Evolutionary conservation across 2,329 filamentous ascomycete genomes (phyloP), one percentile per base, ranked within the genome.

Genomic region (Mycocentrospora acerina): DNA sequence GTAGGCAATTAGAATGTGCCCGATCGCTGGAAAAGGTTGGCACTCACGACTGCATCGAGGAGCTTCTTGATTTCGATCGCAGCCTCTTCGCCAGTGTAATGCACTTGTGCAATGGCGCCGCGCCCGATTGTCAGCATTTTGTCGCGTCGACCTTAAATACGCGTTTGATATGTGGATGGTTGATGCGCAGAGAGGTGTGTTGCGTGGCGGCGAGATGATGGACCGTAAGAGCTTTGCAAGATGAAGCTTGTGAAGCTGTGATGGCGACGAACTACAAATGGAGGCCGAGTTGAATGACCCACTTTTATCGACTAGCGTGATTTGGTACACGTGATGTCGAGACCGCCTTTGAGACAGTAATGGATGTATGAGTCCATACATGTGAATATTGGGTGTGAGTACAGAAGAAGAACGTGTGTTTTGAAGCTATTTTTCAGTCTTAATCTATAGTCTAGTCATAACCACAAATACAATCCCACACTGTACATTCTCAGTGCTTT

Each of bases 31-130:
- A 15, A 27, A 29, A 17, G 32, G 24, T 32, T 12, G 42, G 18
- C 32, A 75, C 85, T 60, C 78, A 95, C 90, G 60, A 94, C 80
- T 61, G 90, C 86, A 37, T 75, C 72, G 53, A 86, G 82, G 46
- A 91, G 79, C 71, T 87, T 88, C 71, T 81, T 86, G 60, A 95
- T 81, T 72, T 91, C 86, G 16, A 42, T 31, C 22, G 57, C 56
- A 41, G 55, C 57, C 47, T 65, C 63, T 18, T 66, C 63, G 37
- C 62, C 62, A 2, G 51, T 54, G 48, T 66, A 66, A 24, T 52
- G 44, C 25, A 66, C 46, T 18, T 55, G 48, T 28, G 53, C 54
- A 44, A 66, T 60, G 29, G 44, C 52, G 42, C 60, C 59, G 43
- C 62, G 59, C 26, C 59, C 62, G 34, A 31, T 48, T 31, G 52